Base-by-base conservation (phyloP, 495 filamentous ascomycete species). In the Podospora anserina region DNA sequence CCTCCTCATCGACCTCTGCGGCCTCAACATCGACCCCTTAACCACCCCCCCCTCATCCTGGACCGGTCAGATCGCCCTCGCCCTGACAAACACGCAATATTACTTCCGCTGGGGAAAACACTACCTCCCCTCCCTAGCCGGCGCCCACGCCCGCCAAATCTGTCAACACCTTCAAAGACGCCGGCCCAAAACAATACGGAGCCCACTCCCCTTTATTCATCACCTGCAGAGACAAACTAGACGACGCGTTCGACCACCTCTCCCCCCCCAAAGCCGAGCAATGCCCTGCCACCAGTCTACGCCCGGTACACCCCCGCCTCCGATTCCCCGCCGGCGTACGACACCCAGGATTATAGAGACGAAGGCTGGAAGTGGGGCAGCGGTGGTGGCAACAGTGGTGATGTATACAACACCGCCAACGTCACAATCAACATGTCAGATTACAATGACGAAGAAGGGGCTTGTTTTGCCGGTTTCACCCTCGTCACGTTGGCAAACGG, bases 151-250 rank as follows among this genome's bases (percentile, higher is more conserved):
- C 7, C 75, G 76, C n/a, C 82, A 84, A 70, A 64, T 76, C 62
- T 82, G 82, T n/a, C 65, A 83, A 82, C 66, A 75, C 76, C 7
- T 83, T 83, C 77, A 82, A 81, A 67, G 82, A 84, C 61, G 72
- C 79, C 1, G 82, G 82, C 18, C 81, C 82, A 19, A 72, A 80
- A 28, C 76, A 73, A 69, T 83, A 81, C 64, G 79, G 82, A 49
- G 11, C 19, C 4, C 32, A 70, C 4, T 81, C 78, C 66, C 70
- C 69, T 20, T 74, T 82, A 32, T 83, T 84, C 66, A 39, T 64
- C 11, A 30, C 16, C 26, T 82, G 78, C 61, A 70, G 82, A n/a
- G 75, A 82, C 39, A 15, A 56, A 5, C 72, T 83, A 6, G 77
- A 82, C 39, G 63, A 54, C 19, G 74, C 77, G 2, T 83, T 83